These are phyloP conservation scores for Chaetomium globosum DNA, from an alignment of 2,329 filamentous ascomycete genomes.

Conservation along the genomic window DNA sequence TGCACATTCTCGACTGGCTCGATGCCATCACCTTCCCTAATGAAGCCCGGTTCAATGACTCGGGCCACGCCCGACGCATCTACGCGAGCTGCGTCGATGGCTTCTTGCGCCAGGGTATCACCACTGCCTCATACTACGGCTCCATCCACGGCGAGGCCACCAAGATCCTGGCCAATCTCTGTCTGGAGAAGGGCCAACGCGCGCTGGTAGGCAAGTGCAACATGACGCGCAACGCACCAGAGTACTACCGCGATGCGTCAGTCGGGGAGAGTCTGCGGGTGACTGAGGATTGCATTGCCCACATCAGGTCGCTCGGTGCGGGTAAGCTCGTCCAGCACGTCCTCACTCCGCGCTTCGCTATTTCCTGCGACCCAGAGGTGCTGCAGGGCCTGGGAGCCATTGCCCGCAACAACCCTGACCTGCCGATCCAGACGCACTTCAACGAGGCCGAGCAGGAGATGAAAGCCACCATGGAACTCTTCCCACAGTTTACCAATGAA, in stretches of 20 bases:
- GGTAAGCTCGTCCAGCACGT: conserved; percentile 52
- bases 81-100: conserved; percentile 59
- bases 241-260: conserved; percentile 54
- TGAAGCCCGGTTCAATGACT: conserved; percentile 62
- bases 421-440: conserved; percentile 69
- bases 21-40: conserved; percentile 65
- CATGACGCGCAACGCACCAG: conserved; percentile 60
- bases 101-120: conserved; percentile 64
- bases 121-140: conserved; percentile 63
- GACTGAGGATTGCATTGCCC: conserved; percentile 53
- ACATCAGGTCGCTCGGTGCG: conserved; percentile 50
- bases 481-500: conserved; percentile 59
- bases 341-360: conserved; percentile 63
- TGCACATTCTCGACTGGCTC: conserved; percentile 65
- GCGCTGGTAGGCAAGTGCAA: conserved; percentile 66
- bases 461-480: conserved; percentile 55
- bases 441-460: conserved; percentile 66
- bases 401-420: conserved; percentile 49
- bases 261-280: conserved; percentile 52
- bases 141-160: conserved; percentile 61
- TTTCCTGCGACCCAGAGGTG: conserved; percentile 59
- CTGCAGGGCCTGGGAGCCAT: conserved; percentile 60
- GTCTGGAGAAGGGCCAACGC: conserved; percentile 57
- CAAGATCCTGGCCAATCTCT: conserved; percentile 58
- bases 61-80: conserved; percentile 53